Base-by-base conservation (phyloP, 2,329 filamentous ascomycete genomes). In the Epichloe hybrida region DNA sequence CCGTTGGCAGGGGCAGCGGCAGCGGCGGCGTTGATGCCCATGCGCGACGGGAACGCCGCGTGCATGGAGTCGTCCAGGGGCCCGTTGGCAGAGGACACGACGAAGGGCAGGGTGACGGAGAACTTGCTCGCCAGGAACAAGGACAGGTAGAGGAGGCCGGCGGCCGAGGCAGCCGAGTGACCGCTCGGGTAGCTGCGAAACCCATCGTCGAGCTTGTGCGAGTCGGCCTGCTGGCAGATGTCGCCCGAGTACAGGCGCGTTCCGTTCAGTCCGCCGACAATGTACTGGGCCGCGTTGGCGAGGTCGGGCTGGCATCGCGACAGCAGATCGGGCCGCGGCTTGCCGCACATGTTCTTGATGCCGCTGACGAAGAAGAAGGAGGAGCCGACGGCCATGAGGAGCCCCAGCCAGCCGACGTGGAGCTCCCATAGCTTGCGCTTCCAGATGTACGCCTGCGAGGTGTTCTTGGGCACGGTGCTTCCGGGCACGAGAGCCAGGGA, bases 351-450 rank as follows among this genome's bases (percentile, higher is more conserved):
- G 61, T 84, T 88, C 75, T 96, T 96, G 74, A 95, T 81, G 48
- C 84, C 86, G 59, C 88, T 82, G 1, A 89, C 91, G 59, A 94
- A 81, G 66, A 93, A 81, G 71, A 86, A 94, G 4, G 85, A 77
- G 2, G 79, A 73, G 2, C 83, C 80, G 9, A 88, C 71, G 3
- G 86, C 80, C 17, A 95, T 72, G 1, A 75, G 86, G 3, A 95
- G 74, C 0, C 90, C 90, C 60, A 95, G 80, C 80, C 84, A 88
- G 52, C 87, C 89, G 2, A 81, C 81, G 63, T 96, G 88, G 64
- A 87, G 81, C 66, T 96, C 90, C 89, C 91, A 96, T 1, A 95
- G 65, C 69, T 93, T 95, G 56, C 87, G 78, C 62, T 79, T 80
- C 82, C 87, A 89, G 43, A 90, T 73, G 50, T 87, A 68, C 4